Conservation (phyloP, 2,329 filamentous ascomycete genomes). For the Stachybotrys echinatus region DNA sequence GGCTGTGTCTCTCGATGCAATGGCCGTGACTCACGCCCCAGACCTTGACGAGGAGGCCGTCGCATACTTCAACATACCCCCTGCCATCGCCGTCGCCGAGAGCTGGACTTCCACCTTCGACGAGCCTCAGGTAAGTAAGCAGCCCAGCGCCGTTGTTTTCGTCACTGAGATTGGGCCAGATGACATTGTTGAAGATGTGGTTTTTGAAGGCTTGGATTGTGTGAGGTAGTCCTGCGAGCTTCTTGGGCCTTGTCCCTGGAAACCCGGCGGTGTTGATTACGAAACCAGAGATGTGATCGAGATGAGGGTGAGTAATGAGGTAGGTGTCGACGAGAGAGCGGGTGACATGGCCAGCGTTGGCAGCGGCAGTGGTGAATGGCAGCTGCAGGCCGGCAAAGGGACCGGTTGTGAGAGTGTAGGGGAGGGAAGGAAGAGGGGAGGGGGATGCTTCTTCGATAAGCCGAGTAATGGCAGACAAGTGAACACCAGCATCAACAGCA, state of each 20-base stretch:
- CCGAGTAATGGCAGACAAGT: conserved; percentile 77
- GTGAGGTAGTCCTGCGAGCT: conserved; percentile 76
- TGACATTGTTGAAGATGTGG: conserved; percentile 96
- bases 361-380: conserved; percentile 58
- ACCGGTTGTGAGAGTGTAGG: conserved; percentile 56
- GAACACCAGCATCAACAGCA: conserved; percentile 90
- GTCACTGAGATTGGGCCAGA: conserved; percentile 96
- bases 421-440: conserved; percentile 23
- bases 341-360: conserved; percentile 79
- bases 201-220: conserved; percentile 90
- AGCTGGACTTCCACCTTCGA: conserved; percentile 82
- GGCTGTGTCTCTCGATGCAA: conserved; percentile 70
- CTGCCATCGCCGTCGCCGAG: conserved; percentile 73
- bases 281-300: conserved; percentile 89
- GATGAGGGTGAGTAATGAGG: conserved; percentile 93
- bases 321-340: conserved; percentile 78
- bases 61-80: conserved; percentile 84
- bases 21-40: conserved; percentile 87
- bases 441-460: conserved; percentile 61
- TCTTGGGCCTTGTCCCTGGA: conserved; percentile 75
- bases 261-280: conserved; percentile 90
- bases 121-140: conserved; percentile 82
- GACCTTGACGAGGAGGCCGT: conserved; percentile 82
- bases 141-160: conserved; percentile 93
- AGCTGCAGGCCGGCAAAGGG: conserved; percentile 78